Percentiles rank a stretch among this genome's conserved stretches.
Conservation (phyloP, 2,329 filamentous ascomycete species). For the Immersiporthe knoxdaviesiana region DNA sequence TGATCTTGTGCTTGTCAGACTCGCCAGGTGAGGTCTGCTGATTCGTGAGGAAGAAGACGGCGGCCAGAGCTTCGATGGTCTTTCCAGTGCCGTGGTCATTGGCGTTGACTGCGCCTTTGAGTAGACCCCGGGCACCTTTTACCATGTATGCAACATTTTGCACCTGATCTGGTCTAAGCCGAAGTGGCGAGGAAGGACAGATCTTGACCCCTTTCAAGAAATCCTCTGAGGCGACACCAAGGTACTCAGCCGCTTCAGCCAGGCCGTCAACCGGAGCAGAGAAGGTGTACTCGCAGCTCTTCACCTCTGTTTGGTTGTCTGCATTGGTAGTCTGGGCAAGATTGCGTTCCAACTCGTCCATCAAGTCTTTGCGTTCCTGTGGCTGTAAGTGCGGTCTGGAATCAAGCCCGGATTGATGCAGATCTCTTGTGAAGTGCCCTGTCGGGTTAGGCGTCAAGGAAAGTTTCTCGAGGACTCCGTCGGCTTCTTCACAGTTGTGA, state of each 20-base stretch:
- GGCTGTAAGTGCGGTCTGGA: neutral
- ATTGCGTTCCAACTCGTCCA: neutral
- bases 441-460: neutral
- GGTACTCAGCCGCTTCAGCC: conserved; percentile 8
- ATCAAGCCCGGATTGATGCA: neutral
- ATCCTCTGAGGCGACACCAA: neutral
- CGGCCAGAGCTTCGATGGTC: conserved; percentile 12
- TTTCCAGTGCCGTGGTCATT: conserved; percentile 17
- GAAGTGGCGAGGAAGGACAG: neutral
- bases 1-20: neutral
- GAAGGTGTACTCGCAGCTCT: neutral
- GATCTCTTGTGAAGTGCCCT: neutral
- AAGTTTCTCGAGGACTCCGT: neutral
- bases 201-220: neutral
- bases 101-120: conserved; percentile 9
- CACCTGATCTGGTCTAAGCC: conserved; percentile 17
- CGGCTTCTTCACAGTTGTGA: neutral
- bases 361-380: neutral
- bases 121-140: conserved; percentile 5
- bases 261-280: conserved; percentile 1
- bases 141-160: conserved; percentile 21
- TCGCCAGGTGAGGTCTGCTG: neutral
- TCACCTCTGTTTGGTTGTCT: neutral
- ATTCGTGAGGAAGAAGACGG: conserved; percentile 15
- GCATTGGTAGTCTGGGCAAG: neutral